Conservation (phyloP, 2,329 filamentous ascomycete genomes). For the Aphanoascus verrucosus region DNA sequence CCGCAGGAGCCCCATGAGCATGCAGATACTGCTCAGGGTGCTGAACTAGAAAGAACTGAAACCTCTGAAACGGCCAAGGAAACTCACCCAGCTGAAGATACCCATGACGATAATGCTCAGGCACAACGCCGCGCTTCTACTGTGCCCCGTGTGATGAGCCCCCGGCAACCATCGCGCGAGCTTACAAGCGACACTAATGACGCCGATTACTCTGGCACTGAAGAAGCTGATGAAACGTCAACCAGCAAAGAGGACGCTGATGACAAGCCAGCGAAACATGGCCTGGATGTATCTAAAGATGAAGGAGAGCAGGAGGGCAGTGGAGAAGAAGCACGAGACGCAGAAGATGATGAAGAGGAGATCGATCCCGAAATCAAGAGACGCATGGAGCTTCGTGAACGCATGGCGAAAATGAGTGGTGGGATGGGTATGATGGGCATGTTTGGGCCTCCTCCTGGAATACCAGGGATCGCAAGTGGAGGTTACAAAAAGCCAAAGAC, state of each 20-base stretch:
- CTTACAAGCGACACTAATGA: conserved; percentile 53
- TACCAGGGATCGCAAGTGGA: conserved; percentile 37
- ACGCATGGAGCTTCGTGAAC: conserved; percentile 76
- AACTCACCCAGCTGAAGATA: conserved; percentile 26
- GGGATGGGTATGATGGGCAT: conserved; percentile 95
- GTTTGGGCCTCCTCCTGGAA: conserved; percentile 57
- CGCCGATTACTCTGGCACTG: conserved; percentile 54
- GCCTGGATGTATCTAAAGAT: conserved; percentile 9
- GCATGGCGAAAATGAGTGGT: conserved; percentile 98
- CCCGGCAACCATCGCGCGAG: conserved; percentile 40
- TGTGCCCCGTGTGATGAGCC: conserved; percentile 23
- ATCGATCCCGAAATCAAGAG: conserved; percentile 77
- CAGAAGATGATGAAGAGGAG: conserved; percentile 64
- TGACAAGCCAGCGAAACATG: conserved; percentile 33
- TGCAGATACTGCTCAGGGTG: conserved; percentile 20
- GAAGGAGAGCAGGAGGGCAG: conserved; percentile 36
- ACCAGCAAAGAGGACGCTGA: conserved; percentile 68
- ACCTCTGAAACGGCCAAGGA: conserved; percentile 27
- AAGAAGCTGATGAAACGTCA: conserved; percentile 51
- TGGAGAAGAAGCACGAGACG: conserved; percentile 42
- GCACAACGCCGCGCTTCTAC: conserved; percentile 27
- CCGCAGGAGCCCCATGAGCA: conserved; percentile 23
- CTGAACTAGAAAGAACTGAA: conserved; percentile 24
- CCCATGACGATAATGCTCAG: conserved; percentile 15
- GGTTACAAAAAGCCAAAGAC: conserved; percentile 36